Conservation (phyloP, 257 asterid genomes). For the Solanum ossicruentum region DNA sequence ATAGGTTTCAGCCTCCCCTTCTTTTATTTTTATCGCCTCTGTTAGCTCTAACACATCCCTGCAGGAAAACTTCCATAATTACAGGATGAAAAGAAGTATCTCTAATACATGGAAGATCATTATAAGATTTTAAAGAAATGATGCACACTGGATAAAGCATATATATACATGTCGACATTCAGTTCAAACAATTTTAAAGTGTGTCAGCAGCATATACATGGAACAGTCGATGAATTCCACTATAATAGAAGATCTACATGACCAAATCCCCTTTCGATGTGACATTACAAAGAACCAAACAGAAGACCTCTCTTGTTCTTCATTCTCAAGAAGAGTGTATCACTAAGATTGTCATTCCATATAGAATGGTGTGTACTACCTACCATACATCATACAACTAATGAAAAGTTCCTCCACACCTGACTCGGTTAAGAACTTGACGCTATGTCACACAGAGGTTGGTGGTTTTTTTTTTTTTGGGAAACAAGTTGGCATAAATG, state of each 20-base stretch:
- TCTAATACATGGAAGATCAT: not conserved
- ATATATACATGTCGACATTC: not conserved
- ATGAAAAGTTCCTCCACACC: not conserved
- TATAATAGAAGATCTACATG: not conserved
- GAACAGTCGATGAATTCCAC: not conserved
- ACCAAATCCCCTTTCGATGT: not conserved
- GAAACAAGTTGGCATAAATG: not conserved
- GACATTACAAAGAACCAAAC: not conserved
- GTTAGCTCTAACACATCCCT: slow-evolving; percentile 84
- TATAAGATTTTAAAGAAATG: not conserved
- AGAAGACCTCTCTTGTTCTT: not conserved
- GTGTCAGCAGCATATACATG: not conserved
- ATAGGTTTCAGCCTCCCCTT: slow-evolving; percentile 71
- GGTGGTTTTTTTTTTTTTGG: too few relatives aligned
- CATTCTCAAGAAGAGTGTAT: not conserved
- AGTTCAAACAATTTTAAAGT: not conserved
- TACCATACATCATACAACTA: not conserved
- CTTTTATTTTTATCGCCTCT: slow-evolving; percentile 84
- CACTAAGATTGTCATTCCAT: not conserved
- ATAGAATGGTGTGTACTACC: not conserved
- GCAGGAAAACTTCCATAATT: slow-evolving; percentile 9
- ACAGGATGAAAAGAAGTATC: not conserved
- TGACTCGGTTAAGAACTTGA: not conserved
- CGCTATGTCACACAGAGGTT: not conserved
- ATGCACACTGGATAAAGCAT: not conserved